phyloP scores from a whole-genome alignment of 2,329 filamentous ascomycete species.

The Aureobasidium sp. region DNA sequence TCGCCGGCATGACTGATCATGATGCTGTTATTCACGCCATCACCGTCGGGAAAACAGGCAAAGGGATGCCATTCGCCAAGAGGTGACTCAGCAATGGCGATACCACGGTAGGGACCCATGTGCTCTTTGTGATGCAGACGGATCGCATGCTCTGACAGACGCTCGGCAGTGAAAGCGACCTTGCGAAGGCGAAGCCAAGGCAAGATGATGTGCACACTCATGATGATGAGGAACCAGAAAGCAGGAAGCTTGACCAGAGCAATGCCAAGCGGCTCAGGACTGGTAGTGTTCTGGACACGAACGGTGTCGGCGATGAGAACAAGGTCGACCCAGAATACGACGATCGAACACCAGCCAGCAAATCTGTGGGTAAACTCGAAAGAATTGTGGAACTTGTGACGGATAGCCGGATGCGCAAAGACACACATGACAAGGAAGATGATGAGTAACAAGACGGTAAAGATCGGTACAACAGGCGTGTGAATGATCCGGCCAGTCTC shows the following conservation, averaged over 20 bases:
- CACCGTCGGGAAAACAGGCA: constrained; percentile 57
- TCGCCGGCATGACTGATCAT: constrained; percentile 66
- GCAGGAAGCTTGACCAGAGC: constrained; percentile 39
- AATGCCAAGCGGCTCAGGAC: constrained; percentile 26
- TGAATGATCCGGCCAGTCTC: constrained; percentile 1
- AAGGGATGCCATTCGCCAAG: constrained; percentile 68
- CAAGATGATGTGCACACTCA: constrained; percentile 57
- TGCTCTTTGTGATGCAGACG: constrained; percentile 53
- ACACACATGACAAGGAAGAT: constrained; percentile 53
- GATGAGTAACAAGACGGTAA: constrained; percentile 51
- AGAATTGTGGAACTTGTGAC: constrained; percentile 54
- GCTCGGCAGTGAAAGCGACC: constrained; percentile 57
- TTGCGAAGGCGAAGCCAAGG: constrained; percentile 67
- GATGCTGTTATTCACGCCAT: constrained; percentile 52
- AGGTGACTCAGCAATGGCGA: constrained; percentile 54
- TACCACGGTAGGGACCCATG: constrained; percentile 26
- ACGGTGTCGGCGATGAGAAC: constrained; percentile 44
- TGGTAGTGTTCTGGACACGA: constrained; percentile 19
- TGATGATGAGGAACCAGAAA: constrained; percentile 61
- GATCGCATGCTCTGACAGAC: constrained; percentile 64
- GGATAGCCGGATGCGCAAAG: constrained; percentile 56
- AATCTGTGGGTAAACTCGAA: constrained; percentile 68
- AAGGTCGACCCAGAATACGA: constrained; percentile 57
- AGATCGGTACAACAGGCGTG: constrained; percentile 34
- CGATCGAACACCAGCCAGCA: constrained; percentile 58